A percentile compares a stretch with the other conserved stretches of the same genome.
Conservation (phyloP, 768 basidiomycete species). For the Boletus eberwhitei region DNA sequence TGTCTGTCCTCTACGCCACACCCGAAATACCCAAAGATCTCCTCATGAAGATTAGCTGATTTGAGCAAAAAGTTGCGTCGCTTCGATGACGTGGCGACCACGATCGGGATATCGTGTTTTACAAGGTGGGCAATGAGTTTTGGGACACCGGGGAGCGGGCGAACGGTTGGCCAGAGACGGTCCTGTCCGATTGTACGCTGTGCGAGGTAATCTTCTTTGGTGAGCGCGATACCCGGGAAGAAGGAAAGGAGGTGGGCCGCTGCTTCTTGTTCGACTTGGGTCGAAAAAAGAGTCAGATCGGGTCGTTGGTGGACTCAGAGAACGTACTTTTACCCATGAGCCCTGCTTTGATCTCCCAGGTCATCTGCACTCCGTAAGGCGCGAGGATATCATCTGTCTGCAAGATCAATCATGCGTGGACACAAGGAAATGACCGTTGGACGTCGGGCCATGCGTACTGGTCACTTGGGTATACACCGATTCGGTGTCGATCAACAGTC, state of each 20-base stretch:
- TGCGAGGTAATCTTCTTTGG: slow-evolving; percentile 54
- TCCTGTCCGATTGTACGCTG: slow-evolving; percentile 60
- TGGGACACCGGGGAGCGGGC: slow-evolving; percentile 68
- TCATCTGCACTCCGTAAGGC: slow-evolving; percentile 71
- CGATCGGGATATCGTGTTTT: slow-evolving; percentile 67
- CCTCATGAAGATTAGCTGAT: slow-evolving; percentile 53
- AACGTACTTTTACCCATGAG: slow-evolving; percentile 79
- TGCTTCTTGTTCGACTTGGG: slow-evolving; percentile 60
- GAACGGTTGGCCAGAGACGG: slow-evolving; percentile 62
- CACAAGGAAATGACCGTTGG: not conserved
- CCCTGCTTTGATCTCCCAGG: slow-evolving; percentile 86
- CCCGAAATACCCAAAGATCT: slow-evolving; percentile 45
- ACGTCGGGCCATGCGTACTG: slow-evolving; percentile 43
- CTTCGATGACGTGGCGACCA: slow-evolving; percentile 74
- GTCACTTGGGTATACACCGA: slow-evolving; percentile 74
- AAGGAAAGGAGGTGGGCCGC: slow-evolving; percentile 68
- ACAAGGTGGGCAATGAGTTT: slow-evolving; percentile 72
- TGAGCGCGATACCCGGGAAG: slow-evolving; percentile 71
- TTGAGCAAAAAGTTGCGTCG: slow-evolving; percentile 67
- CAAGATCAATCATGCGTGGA: not conserved
- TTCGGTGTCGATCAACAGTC: slow-evolving; percentile 76
- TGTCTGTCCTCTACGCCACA: slow-evolving; percentile 21
- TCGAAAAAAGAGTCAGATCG: not conserved
- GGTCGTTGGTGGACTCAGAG: not conserved
- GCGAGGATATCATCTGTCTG: slow-evolving; percentile 65